Evolutionary conservation across 2,329 filamentous ascomycete genomes (phyloP).

Genomic region (Aspergillus calidoustus): DNA sequence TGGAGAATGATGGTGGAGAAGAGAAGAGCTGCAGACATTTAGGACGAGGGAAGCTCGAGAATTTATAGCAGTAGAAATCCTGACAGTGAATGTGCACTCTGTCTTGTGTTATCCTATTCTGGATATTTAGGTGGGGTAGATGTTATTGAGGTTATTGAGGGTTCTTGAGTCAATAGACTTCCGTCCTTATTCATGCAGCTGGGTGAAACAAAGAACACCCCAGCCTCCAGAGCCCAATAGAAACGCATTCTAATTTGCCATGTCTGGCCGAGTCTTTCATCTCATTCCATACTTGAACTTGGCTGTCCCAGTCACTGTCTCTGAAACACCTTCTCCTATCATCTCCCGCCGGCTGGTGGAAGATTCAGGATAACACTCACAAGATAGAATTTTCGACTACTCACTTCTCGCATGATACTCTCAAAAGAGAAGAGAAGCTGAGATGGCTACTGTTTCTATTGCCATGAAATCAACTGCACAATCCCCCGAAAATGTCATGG

Average conservation of each 20-base stretch:
- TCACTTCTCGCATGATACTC: neutral
- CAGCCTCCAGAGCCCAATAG: constrained; percentile 19
- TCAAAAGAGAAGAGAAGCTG: neutral
- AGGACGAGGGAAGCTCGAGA: neutral
- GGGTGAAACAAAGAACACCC: constrained; percentile 25
- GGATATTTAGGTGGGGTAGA: neutral
- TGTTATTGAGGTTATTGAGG: neutral
- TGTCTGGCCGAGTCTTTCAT: constrained; percentile 17
- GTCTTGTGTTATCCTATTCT: constrained; percentile 5
- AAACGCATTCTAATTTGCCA: constrained; percentile 20
- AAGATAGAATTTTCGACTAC: neutral
- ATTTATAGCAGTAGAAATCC: neutral
- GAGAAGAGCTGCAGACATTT: neutral
- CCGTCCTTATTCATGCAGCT: constrained; percentile 12
- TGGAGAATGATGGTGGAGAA: neutral
- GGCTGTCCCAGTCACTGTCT: constrained; percentile 14
- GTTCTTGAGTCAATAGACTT: constrained; percentile 9
- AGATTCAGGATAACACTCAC: constrained; percentile 3
- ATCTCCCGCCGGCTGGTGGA: neutral
- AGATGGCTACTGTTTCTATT: constrained; percentile 22
- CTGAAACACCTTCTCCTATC: constrained; percentile 15
- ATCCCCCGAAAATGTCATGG: constrained; percentile 26
- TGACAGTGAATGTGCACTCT: neutral
- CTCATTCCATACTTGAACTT: constrained; percentile 12
- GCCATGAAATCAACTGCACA: constrained; percentile 20